Evolutionary conservation across 768 basidiomycete species (phyloP).

Genomic region (Leucogyrophana mollusca): DNA sequence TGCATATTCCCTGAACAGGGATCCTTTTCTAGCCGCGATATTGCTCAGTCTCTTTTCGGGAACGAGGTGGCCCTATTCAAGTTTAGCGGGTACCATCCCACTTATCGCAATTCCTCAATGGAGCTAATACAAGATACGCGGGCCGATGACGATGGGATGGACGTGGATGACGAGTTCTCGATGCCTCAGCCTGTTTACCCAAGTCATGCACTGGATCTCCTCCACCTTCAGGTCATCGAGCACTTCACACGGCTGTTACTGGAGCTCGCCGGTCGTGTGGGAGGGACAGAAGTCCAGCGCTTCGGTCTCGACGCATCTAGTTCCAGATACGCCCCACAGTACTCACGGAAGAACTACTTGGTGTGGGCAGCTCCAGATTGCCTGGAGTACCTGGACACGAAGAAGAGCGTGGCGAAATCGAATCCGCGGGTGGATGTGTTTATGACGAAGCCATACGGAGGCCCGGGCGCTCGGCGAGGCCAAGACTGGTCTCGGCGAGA

Average conservation of each 20-base stretch:
- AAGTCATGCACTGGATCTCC: constrained; percentile 58
- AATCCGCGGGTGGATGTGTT: constrained; percentile 54
- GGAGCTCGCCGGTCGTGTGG: constrained; percentile 55
- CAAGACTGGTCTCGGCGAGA: constrained; percentile 71
- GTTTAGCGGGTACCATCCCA: constrained; percentile 42
- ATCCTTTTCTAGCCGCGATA: constrained; percentile 47
- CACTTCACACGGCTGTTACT: constrained; percentile 64
- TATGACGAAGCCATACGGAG: constrained; percentile 45
- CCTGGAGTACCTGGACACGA: constrained; percentile 52
- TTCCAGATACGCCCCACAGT: constrained; percentile 60
- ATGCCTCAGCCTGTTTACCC: constrained; percentile 38
- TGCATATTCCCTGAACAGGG: constrained; percentile 32
- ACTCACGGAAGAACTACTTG: constrained; percentile 38
- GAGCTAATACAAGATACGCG: constrained; percentile 9
- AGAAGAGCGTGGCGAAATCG: constrained; percentile 29
- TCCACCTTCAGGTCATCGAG: constrained; percentile 68
- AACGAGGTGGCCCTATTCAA: constrained; percentile 30
- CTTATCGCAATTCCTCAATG: constrained; percentile 31
- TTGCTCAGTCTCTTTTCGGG: constrained; percentile 49
- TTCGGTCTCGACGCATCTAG: constrained; percentile 29
- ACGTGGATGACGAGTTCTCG: constrained; percentile 56
- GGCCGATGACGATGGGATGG: constrained; percentile 50
- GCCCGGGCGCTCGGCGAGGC: constrained; percentile 59
- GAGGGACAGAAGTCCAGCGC: constrained; percentile 42
- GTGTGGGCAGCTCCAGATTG: constrained; percentile 58